Evolutionary conservation across 306 rosid genomes (phyloP).

Genomic region (Hippophae tibetana): DNA sequence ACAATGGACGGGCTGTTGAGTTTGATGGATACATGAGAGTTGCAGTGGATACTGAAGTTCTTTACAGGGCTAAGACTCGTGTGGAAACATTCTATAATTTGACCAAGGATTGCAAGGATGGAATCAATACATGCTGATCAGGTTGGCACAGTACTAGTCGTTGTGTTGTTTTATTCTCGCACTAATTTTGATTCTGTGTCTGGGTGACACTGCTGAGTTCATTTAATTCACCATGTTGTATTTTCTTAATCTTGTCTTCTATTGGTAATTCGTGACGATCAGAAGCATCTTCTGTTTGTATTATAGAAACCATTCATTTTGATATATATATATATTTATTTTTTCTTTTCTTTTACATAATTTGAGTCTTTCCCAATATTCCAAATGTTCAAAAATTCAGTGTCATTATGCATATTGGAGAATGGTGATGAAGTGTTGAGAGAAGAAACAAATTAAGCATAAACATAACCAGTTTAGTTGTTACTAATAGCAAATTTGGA

Average conservation of each 20-base stretch:
- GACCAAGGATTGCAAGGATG: constrained; percentile 93
- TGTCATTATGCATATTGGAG: no score
- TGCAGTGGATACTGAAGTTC: constrained; percentile 92
- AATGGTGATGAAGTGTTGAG: no score
- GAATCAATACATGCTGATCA: constrained; percentile 81
- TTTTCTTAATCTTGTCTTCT: constrained; percentile 34
- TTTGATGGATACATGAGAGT: constrained; percentile 99
- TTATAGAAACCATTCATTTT: constrained; percentile 18
- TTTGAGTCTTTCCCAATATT: no score
- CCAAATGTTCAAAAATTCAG: no score
- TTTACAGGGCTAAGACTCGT: constrained; percentile 74
- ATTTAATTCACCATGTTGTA: constrained; percentile 28
- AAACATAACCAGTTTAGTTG: no score
- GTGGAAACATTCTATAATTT: constrained; percentile 88
- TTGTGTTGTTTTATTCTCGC: constrained; percentile 14
- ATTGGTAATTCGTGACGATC: constrained; percentile 20
- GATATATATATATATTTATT: no score
- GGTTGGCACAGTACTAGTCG: constrained; percentile 20
- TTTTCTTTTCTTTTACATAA: no score
- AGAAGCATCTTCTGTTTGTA: constrained; percentile 29
- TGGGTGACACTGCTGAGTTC: constrained; percentile 27
- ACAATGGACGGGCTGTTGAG: constrained; percentile 71
- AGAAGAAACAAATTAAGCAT: no score
- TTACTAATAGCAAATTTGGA: no score
- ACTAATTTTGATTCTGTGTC: constrained; percentile 21